Base-by-base conservation (phyloP, 2,329 filamentous ascomycete genomes). In the Apiospora marii region DNA sequence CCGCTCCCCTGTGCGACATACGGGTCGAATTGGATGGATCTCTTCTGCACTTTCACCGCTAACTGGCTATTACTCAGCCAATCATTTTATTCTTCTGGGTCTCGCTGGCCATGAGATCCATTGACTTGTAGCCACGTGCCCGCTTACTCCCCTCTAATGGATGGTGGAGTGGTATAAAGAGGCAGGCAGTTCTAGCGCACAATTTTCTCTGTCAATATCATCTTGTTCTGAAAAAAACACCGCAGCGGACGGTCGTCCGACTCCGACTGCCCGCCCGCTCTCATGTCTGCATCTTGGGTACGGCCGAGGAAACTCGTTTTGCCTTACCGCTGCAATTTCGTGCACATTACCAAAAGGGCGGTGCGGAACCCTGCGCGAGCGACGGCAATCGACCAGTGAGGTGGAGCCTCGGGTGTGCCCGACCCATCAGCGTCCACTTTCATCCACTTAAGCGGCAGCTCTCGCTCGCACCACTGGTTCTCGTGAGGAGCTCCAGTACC, bases 111-210 rank as follows among this genome's bases (percentile, higher is more conserved):
- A 71, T 53, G 70, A 74, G 72, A 70, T 68, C 76, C 75, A 76
- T 75, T 72, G 68, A 73, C 69, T 71, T 72, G 64, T 68, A 75
- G 72, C 75, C 75, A 76, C 76, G 76, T 78, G 74, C 75, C 71
- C 72, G 71, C 70, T 72, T 37, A 48, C 43, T 74, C 71, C 64
- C 70, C 72, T 75, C 41, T 12, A 48, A 53, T 70, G 68, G n/a
- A 34, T 64, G 48, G 74, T 75, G 74, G 76, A 74, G 67, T 71
- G 74, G 58, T 69, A 70, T 76, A 76, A 71, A 71, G 71, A 74
- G 72, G 73, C 73, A 74, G 74, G 74, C 73, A 70, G 72, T 75
- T 64, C 69, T 75, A 73, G 69, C 73, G 64, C 71, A 68, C 41
- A 53, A 44, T 72, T 27, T 69, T 34, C 71, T 72, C 70, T 73